phyloP scores from a whole-genome alignment of 2,329 filamentous ascomycete species.

The Botrytis elliptica region DNA sequence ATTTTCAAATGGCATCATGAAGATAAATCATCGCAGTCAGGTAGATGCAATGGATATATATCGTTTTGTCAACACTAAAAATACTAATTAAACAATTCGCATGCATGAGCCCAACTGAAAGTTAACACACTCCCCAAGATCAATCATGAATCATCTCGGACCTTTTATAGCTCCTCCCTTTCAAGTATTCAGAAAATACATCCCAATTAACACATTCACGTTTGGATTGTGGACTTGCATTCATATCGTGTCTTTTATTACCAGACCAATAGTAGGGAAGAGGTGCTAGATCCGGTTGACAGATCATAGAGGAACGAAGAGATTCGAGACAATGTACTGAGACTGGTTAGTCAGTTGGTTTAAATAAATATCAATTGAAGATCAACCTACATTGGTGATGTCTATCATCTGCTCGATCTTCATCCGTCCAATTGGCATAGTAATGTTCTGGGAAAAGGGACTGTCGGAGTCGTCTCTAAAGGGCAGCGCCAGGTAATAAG shows the following conservation, averaged over 20 bases:
- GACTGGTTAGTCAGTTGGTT: neutral
- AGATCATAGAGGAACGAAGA: constrained; percentile 18
- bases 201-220: constrained; percentile 18
- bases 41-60: neutral
- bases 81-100: neutral
- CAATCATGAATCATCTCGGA: constrained; percentile 15
- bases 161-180: constrained; percentile 9
- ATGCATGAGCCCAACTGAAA: neutral
- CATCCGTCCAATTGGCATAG: constrained; percentile 18
- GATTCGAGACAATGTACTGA: constrained; percentile 20
- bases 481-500: neutral
- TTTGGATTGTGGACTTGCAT: constrained; percentile 13
- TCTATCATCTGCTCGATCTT: constrained; percentile 1
- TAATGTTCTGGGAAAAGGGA: constrained; percentile 13
- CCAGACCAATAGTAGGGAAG: constrained; percentile 21
- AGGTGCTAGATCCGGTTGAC: constrained; percentile 18
- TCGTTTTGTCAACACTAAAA: neutral
- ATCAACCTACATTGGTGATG: constrained; percentile 3
- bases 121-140: neutral
- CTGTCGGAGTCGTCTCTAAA: constrained; percentile 17
- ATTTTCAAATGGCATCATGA: neutral
- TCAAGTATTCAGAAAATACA: constrained; percentile 13
- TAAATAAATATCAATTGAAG: too few species aligned
- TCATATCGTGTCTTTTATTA: constrained; percentile 12
- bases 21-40: neutral